Percentiles rank a stretch among this genome's conserved stretches.
These are phyloP conservation scores for Hortiboletus campestris DNA, from an alignment of 768 basidiomycete species.

Conservation along the genomic window DNA sequence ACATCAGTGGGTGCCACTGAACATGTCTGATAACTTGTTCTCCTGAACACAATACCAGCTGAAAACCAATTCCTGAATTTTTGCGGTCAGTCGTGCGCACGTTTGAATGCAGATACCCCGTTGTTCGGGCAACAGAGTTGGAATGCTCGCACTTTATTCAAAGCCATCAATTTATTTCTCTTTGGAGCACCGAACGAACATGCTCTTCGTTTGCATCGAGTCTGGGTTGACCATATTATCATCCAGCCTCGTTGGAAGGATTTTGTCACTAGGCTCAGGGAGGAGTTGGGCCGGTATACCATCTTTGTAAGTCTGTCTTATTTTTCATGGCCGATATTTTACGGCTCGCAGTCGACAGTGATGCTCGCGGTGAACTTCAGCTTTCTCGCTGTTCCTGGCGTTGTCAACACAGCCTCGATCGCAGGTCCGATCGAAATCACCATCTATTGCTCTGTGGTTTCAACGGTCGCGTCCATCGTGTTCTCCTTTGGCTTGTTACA, in stretches of 20 bases:
- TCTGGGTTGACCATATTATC: conserved; percentile 9
- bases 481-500: conserved; percentile 6
- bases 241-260: conserved; percentile 13
- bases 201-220: conserved; percentile 10
- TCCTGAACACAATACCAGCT: neutral
- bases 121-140: conserved; percentile 2
- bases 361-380: conserved; percentile 17
- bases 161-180: neutral
- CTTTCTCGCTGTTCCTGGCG: conserved; percentile 10
- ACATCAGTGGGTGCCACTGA: conserved; percentile 6
- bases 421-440: neutral
- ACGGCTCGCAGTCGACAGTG: conserved; percentile 17
- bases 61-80: conserved; percentile 16
- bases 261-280: neutral
- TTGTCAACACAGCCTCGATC: neutral
- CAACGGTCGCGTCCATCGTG: no score
- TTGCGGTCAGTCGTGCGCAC: conserved; percentile 10
- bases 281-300: conserved; percentile 9
- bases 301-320: conserved; percentile 2
- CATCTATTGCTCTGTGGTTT: conserved; percentile 8
- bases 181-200: conserved; percentile 8
- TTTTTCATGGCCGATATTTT: neutral
- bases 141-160: neutral
- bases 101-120: conserved; percentile 8
- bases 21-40: neutral